phyloP scores from a whole-genome alignment of 495 filamentous ascomycete species.

The Daldinia bambusicola region DNA sequence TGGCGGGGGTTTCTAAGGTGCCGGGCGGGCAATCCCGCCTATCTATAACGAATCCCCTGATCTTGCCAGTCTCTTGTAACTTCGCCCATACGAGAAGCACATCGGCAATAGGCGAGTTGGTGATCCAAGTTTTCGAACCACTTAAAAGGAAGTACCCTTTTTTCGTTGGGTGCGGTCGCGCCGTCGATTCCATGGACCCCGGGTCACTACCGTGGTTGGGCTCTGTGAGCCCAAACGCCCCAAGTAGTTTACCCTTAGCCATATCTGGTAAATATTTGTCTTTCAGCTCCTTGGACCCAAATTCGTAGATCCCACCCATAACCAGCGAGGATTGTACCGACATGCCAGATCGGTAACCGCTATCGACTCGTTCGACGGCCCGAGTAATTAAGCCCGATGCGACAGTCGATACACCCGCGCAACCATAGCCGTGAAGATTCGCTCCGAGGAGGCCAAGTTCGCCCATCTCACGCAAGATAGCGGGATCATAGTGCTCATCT shows the following conservation, averaged over 20 bases:
- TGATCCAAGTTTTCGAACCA: conserved; percentile 98
- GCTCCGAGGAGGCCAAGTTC: conserved; percentile 91
- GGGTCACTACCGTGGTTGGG: conserved; percentile 98
- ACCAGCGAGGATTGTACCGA: conserved; percentile 94
- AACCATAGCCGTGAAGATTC: conserved; percentile 91
- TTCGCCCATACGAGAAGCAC: conserved; percentile 95
- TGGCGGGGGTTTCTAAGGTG: conserved; percentile 87
- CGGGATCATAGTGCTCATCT: conserved; percentile 88
- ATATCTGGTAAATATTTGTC: conserved; percentile 84
- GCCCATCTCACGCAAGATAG: conserved; percentile 95
- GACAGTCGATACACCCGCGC: conserved; percentile 92
- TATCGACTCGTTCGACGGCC: conserved; percentile 95
- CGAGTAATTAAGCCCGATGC: conserved; percentile 93
- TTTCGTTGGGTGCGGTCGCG: conserved; percentile 87
- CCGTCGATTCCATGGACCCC: conserved; percentile 92
- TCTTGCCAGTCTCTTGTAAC: conserved; percentile 87
- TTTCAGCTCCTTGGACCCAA: conserved; percentile 89
- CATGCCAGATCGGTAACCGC: conserved; percentile 94
- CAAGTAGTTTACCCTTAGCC: conserved; percentile 86
- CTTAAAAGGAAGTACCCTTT: conserved; percentile 83
- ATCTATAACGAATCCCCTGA: conserved; percentile 93
- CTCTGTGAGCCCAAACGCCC: conserved; percentile 95
- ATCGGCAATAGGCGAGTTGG: conserved; percentile 94
- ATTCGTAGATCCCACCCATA: conserved; percentile 97
- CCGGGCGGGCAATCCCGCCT: conserved; percentile 81